Evolutionary conservation across 202 grass and related monocot species (phyloP).

Genomic region (Schoenoplectus tabernaemontani): DNA sequence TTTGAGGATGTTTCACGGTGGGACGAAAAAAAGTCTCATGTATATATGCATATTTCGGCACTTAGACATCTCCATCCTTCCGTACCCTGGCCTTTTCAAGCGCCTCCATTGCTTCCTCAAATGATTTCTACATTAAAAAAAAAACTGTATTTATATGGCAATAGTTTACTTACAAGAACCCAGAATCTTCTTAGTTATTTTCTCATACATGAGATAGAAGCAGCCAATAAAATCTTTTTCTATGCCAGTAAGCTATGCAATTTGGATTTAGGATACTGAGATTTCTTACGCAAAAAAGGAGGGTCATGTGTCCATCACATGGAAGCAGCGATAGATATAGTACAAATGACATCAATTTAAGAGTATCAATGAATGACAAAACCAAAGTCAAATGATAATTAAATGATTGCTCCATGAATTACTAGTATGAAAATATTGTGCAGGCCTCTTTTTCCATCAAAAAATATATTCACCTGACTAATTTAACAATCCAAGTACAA

Average conservation of each 20-base stretch:
- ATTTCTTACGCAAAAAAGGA: neutral
- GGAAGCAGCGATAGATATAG: neutral
- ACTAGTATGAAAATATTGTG: neutral
- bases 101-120: slow-evolving; percentile 21
- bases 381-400: neutral
- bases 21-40: neutral
- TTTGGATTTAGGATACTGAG: neutral
- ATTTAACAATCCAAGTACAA: neutral
- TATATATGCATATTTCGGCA: neutral
- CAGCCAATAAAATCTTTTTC: neutral
- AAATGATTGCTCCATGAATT: neutral
- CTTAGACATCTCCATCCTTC: slow-evolving; percentile 12
- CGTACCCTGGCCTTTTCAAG: slow-evolving; percentile 2
- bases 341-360: neutral
- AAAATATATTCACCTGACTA: neutral
- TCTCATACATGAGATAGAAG: too few species aligned
- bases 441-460: neutral
- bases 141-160: neutral
- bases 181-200: too few species aligned
- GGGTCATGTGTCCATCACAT: neutral
- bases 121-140: slow-evolving; percentile 18
- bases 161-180: neutral
- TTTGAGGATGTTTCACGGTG: neutral
- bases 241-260: neutral
- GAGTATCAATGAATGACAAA: neutral